Conservation (phyloP, 345 rosid genomes). For the Odontarrhena argentea region DNA sequence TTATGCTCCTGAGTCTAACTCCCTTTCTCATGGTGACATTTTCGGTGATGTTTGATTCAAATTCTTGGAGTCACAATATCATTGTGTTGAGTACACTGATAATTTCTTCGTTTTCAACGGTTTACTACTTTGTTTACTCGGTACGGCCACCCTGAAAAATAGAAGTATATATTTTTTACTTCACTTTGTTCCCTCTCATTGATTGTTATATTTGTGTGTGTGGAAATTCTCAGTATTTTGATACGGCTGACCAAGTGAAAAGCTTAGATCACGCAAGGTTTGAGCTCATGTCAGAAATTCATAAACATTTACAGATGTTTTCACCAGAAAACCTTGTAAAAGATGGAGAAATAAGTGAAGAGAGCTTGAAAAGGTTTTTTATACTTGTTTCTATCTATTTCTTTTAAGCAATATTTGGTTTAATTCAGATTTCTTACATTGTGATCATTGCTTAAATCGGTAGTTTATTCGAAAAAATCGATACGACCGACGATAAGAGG, state of each 20-base stretch:
- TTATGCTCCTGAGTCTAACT: slow-evolving; percentile 27
- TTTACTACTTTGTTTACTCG: slow-evolving; percentile 33
- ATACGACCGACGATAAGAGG: slow-evolving; percentile 24
- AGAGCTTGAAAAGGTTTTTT: slow-evolving; percentile 31
- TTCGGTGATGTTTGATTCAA: slow-evolving; percentile 4
- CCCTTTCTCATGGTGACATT: slow-evolving; percentile 35
- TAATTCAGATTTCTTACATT: neutral
- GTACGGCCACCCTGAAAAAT: neutral
- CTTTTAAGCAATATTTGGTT: neutral
- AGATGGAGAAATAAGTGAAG: slow-evolving; percentile 28
- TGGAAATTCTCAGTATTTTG: slow-evolving; percentile 27
- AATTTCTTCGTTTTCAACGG: slow-evolving; percentile 19
- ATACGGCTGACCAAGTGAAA: slow-evolving; percentile 25
- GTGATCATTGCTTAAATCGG: neutral
- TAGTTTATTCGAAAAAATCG: slow-evolving; percentile 26
- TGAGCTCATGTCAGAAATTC: slow-evolving; percentile 16
- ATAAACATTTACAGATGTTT: slow-evolving; percentile 23
- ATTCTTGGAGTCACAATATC: slow-evolving; percentile 16
- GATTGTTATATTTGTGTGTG: neutral
- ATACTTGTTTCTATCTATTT: neutral
- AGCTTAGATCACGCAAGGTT: slow-evolving; percentile 34
- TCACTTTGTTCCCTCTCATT: neutral
- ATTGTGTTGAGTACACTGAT: slow-evolving; percentile 29
- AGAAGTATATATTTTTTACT: neutral
- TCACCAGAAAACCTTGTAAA: slow-evolving; percentile 28